Conservation (phyloP, 208 protist species). For the Acanthamoeba lenticulata region DNA sequence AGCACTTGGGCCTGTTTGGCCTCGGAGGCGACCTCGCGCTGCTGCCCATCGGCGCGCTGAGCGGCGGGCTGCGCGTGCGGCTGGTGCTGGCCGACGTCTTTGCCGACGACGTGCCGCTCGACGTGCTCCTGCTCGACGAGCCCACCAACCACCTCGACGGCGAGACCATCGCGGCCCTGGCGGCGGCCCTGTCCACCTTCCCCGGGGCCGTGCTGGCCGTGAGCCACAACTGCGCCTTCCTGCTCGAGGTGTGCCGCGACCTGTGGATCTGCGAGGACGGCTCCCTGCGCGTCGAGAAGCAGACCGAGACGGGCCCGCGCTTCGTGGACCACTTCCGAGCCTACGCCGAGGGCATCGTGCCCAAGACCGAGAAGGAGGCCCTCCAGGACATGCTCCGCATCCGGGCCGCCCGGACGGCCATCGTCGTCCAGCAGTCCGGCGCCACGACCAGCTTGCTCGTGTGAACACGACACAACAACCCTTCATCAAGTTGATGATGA, state of each 20-base stretch:
- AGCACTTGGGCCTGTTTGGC: constrained; percentile 94
- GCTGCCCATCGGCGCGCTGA: constrained; percentile 75
- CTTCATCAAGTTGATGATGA: no score
- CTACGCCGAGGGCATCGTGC: constrained; percentile 68
- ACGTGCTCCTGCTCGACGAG: constrained; percentile 96
- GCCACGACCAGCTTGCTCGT: constrained; percentile 22
- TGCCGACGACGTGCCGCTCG: constrained; percentile 88
- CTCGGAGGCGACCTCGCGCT: constrained; percentile 84
- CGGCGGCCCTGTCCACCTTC: constrained; percentile 67
- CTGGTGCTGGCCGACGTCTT: constrained; percentile 74
- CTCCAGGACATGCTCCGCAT: constrained; percentile 73
- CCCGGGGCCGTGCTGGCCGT: constrained; percentile 74
- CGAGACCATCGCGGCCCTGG: constrained; percentile 76
- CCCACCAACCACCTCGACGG: constrained; percentile 97
- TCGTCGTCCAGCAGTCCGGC: constrained; percentile 63
- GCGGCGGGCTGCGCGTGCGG: constrained; percentile 87
- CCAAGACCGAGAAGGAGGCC: constrained; percentile 33
- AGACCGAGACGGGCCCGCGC: constrained; percentile 30
- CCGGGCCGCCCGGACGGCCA: constrained; percentile 59
- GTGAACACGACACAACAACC: no score
- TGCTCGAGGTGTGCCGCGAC: constrained; percentile 70
- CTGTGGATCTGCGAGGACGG: constrained; percentile 74
- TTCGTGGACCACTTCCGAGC: constrained; percentile 69
- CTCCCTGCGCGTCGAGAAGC: constrained; percentile 31
- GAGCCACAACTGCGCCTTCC: constrained; percentile 77